Evolutionary conservation across 2,329 filamentous ascomycete genomes (phyloP).

Genomic region (Xylaria sp.): DNA sequence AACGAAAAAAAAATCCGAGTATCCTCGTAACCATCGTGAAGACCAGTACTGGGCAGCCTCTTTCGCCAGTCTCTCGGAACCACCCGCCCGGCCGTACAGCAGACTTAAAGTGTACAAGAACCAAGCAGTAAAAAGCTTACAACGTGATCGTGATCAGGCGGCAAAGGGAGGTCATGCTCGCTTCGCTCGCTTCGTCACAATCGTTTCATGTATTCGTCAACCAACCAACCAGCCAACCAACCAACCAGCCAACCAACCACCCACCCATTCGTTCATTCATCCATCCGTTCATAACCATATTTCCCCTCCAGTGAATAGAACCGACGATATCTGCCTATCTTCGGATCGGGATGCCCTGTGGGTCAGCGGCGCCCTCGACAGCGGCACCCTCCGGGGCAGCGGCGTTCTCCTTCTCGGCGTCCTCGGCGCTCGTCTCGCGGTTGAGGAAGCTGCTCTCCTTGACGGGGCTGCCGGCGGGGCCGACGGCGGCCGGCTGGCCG

Average conservation of each 20-base stretch:
- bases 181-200: background rate
- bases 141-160: background rate
- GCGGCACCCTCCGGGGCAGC: slow-evolving; percentile 25
- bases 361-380: slow-evolving; percentile 37
- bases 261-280: too few relatives aligned
- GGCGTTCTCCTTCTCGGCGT: slow-evolving; percentile 17
- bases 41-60: slow-evolving; percentile 5
- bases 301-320: slow-evolving; percentile 13
- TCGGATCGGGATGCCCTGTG: slow-evolving; percentile 62
- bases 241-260: too few relatives aligned
- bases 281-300: background rate
- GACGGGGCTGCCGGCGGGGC: slow-evolving; percentile 71
- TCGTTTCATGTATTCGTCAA: too few relatives aligned
- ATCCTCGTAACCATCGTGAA: slow-evolving; percentile 25
- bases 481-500: slow-evolving; percentile 30
- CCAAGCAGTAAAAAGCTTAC: background rate
- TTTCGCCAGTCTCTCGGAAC: background rate
- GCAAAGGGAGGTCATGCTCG: background rate
- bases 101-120: background rate
- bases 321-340: slow-evolving; percentile 46
- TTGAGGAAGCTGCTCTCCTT: slow-evolving; percentile 91
- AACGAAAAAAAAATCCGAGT: background rate
- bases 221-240: too few relatives aligned
- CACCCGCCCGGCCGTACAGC: slow-evolving; percentile 4
- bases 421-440: slow-evolving; percentile 71